phyloP scores from a whole-genome alignment of 768 basidiomycete species.

The Amanita rubescens region DNA sequence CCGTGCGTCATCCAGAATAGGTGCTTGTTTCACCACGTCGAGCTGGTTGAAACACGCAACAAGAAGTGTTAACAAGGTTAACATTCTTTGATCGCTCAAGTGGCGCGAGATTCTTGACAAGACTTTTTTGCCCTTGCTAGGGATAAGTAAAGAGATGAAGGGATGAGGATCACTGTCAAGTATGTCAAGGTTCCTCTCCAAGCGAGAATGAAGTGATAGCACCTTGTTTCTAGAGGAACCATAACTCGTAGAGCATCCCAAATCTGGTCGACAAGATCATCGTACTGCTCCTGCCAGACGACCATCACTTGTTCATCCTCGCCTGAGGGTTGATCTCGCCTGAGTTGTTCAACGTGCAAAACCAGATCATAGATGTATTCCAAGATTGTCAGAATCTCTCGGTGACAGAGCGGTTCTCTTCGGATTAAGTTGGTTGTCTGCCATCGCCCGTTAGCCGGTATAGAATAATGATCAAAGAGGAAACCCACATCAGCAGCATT shows the following conservation, averaged over 20 bases:
- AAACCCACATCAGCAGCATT: constrained; percentile 44
- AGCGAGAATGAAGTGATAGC: not conserved
- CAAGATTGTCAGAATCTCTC: constrained; percentile 70
- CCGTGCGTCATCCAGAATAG: constrained; percentile 58
- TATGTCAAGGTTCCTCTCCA: not conserved
- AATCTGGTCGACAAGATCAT: constrained; percentile 54
- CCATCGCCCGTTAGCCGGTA: not conserved
- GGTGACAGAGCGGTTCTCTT: constrained; percentile 69
- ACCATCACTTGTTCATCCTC: constrained; percentile 42
- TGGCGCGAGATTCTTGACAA: constrained; percentile 85
- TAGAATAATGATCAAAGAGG: not conserved
- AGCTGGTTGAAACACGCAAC: constrained; percentile 93
- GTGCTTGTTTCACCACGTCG: constrained; percentile 80
- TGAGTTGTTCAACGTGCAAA: constrained; percentile 77
- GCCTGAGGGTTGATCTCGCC: constrained; percentile 65
- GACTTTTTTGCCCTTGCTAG: constrained; percentile 89
- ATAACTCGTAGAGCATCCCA: constrained; percentile 84
- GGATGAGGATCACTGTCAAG: constrained; percentile 80
- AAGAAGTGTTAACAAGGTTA: constrained; percentile 83
- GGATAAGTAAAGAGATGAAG: constrained; percentile 84
- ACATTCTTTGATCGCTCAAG: constrained; percentile 68
- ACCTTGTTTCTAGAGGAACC: constrained; percentile 93
- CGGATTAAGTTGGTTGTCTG: constrained; percentile 58
- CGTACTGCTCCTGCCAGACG: constrained; percentile 50
- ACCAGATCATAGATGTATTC: constrained; percentile 84